These are phyloP conservation scores for Phytophthora lateralis DNA, from an alignment of 352 stramenopile genomes.

Conservation along the genomic window DNA sequence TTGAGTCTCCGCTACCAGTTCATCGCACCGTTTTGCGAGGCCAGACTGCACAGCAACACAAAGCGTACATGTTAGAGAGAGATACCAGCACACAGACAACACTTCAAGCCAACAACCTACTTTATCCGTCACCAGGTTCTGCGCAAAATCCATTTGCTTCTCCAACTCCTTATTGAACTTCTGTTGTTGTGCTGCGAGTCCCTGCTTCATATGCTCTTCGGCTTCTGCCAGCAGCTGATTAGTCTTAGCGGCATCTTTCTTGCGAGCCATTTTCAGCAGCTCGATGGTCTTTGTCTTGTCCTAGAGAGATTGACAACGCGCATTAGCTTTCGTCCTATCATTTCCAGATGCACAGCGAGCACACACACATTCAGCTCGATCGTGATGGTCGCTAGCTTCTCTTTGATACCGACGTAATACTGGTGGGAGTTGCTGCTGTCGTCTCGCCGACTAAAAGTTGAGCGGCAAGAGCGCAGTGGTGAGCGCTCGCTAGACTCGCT, in stretches of 20 bases:
- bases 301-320: constrained; percentile 26
- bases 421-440: constrained; percentile 48
- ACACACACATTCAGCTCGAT: constrained; percentile 78
- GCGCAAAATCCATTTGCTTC: constrained; percentile 81
- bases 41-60: constrained; percentile 40
- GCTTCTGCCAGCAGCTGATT: constrained; percentile 56
- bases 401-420: constrained; percentile 77
- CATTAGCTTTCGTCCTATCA: constrained; percentile 4
- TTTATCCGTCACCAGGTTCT: constrained; percentile 79
- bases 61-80: neutral
- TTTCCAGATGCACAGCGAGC: neutral
- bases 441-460: constrained; percentile 32
- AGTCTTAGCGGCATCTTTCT: constrained; percentile 76
- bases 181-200: constrained; percentile 60
- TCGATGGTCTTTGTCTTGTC: constrained; percentile 89
- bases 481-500: constrained; percentile 18
- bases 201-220: constrained; percentile 56
- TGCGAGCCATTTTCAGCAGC: constrained; percentile 70
- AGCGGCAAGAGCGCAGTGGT: constrained; percentile 36
- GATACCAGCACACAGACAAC: neutral
- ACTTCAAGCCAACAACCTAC: constrained; percentile 27
- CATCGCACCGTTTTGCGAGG: constrained; percentile 75
- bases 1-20: constrained; percentile 70
- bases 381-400: constrained; percentile 77
- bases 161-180: constrained; percentile 79